A percentile compares a stretch with the other conserved stretches of the same genome.
These are phyloP conservation scores for Pseudonectria foliicola DNA, from an alignment of 2,329 filamentous ascomycete species.

Conservation along the genomic window DNA sequence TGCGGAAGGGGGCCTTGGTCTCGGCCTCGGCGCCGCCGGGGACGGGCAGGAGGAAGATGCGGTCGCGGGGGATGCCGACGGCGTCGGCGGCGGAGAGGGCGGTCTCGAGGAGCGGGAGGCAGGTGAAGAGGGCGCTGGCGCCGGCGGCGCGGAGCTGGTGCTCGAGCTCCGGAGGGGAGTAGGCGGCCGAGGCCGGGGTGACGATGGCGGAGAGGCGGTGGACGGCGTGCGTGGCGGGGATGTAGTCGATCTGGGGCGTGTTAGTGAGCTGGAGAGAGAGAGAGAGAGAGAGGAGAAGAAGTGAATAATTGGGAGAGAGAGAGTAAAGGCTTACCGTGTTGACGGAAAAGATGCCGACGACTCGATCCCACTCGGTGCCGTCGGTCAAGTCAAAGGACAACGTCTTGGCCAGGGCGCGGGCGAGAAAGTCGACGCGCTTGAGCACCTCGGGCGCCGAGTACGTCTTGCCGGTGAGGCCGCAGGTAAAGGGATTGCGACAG, in stretches of 20 bases:
- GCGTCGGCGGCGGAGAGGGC: constrained; percentile 58
- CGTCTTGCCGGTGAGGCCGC: constrained; percentile 63
- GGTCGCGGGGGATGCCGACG: constrained; percentile 53
- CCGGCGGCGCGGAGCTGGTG: constrained; percentile 65
- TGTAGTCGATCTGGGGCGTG: constrained; percentile 57
- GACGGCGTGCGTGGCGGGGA: constrained; percentile 65
- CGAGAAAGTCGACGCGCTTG: constrained; percentile 58
- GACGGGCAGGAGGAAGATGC: constrained; percentile 63
- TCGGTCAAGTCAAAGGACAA: constrained; percentile 63
- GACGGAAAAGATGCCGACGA: constrained; percentile 67
- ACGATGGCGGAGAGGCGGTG: constrained; percentile 69
- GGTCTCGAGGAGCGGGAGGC: constrained; percentile 55
- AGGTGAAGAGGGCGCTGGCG: constrained; percentile 66
- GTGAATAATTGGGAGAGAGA: too few species aligned
- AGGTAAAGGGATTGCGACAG: constrained; percentile 67
- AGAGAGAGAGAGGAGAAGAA: background rate
- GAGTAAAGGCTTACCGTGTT: too few species aligned
- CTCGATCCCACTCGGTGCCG: constrained; percentile 75
- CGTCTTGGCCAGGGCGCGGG: constrained; percentile 62
- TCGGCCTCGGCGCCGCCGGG: constrained; percentile 42
- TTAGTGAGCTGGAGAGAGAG: background rate
- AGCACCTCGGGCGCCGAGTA: constrained; percentile 58
- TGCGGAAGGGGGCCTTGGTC: constrained; percentile 47
- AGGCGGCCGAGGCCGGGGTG: constrained; percentile 68
- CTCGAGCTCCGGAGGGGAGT: constrained; percentile 61